phyloP scores from a whole-genome alignment of 2,329 filamentous ascomycete species.

The Microdochium trichocladiopsis region DNA sequence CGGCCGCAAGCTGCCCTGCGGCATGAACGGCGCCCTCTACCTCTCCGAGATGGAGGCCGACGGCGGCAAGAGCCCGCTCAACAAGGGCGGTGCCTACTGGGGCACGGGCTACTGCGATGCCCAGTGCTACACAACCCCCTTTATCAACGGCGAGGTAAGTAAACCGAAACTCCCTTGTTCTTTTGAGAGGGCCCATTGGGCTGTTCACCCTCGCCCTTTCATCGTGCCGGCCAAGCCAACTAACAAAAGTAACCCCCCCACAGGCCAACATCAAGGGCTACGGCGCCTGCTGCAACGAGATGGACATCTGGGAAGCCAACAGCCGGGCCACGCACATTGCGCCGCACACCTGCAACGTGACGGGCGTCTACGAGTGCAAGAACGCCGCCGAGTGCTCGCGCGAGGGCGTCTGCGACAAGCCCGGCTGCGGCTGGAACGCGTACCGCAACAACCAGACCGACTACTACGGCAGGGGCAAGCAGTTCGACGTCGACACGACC shows the following conservation, averaged over 20 bases:
- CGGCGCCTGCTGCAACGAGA: conserved; percentile 29
- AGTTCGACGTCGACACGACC: conserved; percentile 23
- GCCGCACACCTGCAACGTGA: conserved; percentile 27
- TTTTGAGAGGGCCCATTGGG: too few relatives aligned
- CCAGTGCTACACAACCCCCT: conserved; percentile 26
- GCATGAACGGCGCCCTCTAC: conserved; percentile 57
- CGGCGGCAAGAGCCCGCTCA: conserved; percentile 41
- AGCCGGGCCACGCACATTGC: conserved; percentile 24
- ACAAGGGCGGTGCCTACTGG: conserved; percentile 26
- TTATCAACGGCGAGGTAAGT: conserved; percentile 28
- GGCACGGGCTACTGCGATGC: conserved; percentile 30
- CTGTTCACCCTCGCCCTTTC: background rate
- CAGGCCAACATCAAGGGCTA: conserved; percentile 24
- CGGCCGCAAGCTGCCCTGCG: conserved; percentile 52
- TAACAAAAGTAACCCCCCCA: background rate
- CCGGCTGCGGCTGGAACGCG: conserved; percentile 27
- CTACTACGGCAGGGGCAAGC: conserved; percentile 21
- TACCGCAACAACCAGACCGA: conserved; percentile 21
- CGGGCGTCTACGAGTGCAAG: conserved; percentile 21
- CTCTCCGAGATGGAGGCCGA: conserved; percentile 52
- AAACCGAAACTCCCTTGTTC: background rate
- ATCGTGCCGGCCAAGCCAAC: too few relatives aligned
- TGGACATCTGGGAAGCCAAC: conserved; percentile 32
- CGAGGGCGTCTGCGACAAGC: conserved; percentile 25
- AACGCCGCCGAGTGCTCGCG: conserved; percentile 18